A percentile compares a stretch with the other conserved stretches of the same genome.
These are phyloP conservation scores for Colletotrichum horii DNA, from an alignment of 2,329 filamentous ascomycete species.

Conservation along the genomic window DNA sequence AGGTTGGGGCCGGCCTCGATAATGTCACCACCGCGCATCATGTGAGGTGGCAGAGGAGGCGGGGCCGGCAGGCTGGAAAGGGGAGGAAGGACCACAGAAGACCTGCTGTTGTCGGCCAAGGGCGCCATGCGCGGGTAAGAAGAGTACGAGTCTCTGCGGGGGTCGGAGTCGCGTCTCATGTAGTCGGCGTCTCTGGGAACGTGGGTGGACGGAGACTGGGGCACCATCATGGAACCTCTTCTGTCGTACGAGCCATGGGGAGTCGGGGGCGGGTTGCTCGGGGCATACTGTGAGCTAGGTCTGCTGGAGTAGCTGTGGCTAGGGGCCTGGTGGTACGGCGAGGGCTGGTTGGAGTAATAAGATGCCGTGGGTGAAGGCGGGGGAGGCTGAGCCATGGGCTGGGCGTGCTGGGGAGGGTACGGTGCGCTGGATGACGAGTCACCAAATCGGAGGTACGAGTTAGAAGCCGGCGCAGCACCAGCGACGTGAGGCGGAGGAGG, in stretches of 20 bases:
- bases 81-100: background rate
- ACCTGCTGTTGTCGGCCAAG: slow-evolving; percentile 21
- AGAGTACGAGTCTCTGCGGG: slow-evolving; percentile 28
- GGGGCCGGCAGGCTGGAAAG: background rate
- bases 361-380: slow-evolving; percentile 37
- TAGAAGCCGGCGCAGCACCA: slow-evolving; percentile 23
- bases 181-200: background rate
- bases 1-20: slow-evolving; percentile 10
- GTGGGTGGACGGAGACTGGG: slow-evolving; percentile 42
- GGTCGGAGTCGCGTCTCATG: background rate
- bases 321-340: slow-evolving; percentile 48
- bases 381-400: slow-evolving; percentile 33
- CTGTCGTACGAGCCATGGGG: slow-evolving; percentile 42
- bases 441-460: slow-evolving; percentile 40
- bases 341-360: slow-evolving; percentile 40
- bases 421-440: slow-evolving; percentile 31
- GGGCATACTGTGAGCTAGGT: slow-evolving; percentile 32
- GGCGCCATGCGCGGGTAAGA: slow-evolving; percentile 34
- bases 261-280: slow-evolving; percentile 30
- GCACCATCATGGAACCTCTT: slow-evolving; percentile 37
- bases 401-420: slow-evolving; percentile 40
- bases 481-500: slow-evolving; percentile 39
- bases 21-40: background rate
- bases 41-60: background rate
- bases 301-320: slow-evolving; percentile 37